Base-by-base conservation (phyloP, 495 filamentous ascomycete species). In the Entonaema liquescens region DNA sequence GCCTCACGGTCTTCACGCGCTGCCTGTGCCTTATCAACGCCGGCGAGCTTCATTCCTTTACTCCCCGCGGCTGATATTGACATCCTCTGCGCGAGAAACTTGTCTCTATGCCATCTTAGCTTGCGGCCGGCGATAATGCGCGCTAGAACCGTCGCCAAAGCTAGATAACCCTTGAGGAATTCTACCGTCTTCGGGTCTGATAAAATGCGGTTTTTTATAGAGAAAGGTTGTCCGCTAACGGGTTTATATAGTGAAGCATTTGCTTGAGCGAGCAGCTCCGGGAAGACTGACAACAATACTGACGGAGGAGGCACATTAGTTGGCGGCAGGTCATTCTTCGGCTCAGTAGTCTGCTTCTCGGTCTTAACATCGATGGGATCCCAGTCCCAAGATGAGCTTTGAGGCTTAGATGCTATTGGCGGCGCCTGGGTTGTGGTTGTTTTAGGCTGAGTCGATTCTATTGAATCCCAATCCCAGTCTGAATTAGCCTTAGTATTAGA, bases 291-390 rank as follows among this genome's bases (percentile, higher is more conserved):
- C 25, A 99, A 84, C 5, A 98, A 82, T 52, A 95, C 82, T 15
- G 91, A 91, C 7, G 96, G 96, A 1, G 95, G 93, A 19, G 95
- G 95, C 3, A 97, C 88, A 77, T 97, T 97, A 8, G 90, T 92
- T 59, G 94, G 94, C 5, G 93, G 92, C 35, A 82, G 77, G 23
- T 77, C 74, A 29, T 77, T 71, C 38, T 77, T 71, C 60, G 69
- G 53, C 26, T 69, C 35, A 35, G 70, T 62, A 15, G 50, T 38
- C 36, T 64, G 53, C 21, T 58, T 70, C 57, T 61, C 76, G n/a
- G 57, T 62, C 38, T 65, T 69, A 15, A 28, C 36, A 47, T 67
- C 74, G n/a, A 72, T 49, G 6, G 71, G 49, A 23, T 74, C 67
- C 76, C 74, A 77, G 28, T 78, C 68, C 75, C 75, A 78, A 13